Percentiles rank a stretch among this genome's conserved stretches.
phyloP scores from a whole-genome alignment of 2,329 filamentous ascomycete genomes.

The Cadophora gregata region DNA sequence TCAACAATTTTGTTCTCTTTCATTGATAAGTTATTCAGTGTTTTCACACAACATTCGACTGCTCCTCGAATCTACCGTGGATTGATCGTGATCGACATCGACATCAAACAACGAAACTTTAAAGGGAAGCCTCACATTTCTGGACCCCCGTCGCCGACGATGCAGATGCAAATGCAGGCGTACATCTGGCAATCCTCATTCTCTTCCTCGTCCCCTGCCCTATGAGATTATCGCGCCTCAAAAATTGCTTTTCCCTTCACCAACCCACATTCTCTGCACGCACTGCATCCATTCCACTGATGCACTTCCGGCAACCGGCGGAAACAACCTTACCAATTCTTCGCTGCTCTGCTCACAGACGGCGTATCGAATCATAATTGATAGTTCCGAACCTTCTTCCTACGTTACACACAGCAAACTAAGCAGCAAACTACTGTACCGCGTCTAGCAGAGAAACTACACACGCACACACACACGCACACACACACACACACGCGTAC shows the following conservation, averaged over 20 bases:
- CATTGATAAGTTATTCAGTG: too few species aligned
- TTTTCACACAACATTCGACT: neutral
- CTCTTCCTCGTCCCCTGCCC: conserved; percentile 20
- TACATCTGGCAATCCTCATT: neutral
- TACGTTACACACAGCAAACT: neutral
- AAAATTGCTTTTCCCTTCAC: conserved; percentile 25
- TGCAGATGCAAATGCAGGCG: conserved; percentile 16
- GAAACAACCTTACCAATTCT: neutral
- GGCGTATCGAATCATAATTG: neutral
- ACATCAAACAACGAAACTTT: neutral
- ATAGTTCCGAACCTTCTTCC: neutral
- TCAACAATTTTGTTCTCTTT: neutral
- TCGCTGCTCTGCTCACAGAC: neutral
- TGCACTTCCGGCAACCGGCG: neutral
- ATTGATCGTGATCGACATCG: neutral
- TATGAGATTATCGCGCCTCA: conserved; percentile 29
- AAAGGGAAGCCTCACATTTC: conserved; percentile 5
- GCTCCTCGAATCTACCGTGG: neutral
- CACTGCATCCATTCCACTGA: conserved; percentile 10
- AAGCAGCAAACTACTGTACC: conserved; percentile 3
- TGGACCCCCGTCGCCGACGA: conserved; percentile 4
- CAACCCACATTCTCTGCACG: conserved; percentile 9
- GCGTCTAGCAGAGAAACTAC: neutral
- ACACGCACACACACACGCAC: neutral
- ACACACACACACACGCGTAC: neutral